Base-by-base conservation (phyloP, 2,329 filamentous ascomycete species). In the Boeremia lycopersici region DNA sequence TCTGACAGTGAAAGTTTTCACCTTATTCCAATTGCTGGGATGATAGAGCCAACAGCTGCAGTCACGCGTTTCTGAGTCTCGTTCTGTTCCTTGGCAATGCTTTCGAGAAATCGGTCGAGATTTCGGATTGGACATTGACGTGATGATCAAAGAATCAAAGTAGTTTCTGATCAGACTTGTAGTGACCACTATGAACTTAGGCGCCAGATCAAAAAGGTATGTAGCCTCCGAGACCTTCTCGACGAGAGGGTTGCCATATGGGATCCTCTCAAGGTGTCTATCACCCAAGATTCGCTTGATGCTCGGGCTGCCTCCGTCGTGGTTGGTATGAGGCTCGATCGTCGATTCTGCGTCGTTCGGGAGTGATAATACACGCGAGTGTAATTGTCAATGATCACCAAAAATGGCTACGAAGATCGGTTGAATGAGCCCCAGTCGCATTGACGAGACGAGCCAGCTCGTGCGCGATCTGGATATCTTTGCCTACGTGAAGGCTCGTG, bases 281-380 rank as follows among this genome's bases (percentile, higher is more conserved):
- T 13, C 4, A 58, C 29, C 59, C 58, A 63, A 12, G 60, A 23
- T 4, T 29, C 45, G 23, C 41, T 44, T 52, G 57, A 69, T 4
- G 53, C 12, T n/a, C 51, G 51, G 2, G 66, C 57, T 7, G 47
- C 52, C 2, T 54, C 45, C 0, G 12, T 63, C 48, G 47, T 71
- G 69, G 11, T 70, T 70, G 44, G 15, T 2, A 9, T 4, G n/a
- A 43, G 2, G 3, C 9, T 23, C 7, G 28, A 9, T 23, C 28
- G 34, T 44, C 4, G 39, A 17, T 10, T 31, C 26, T 9, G 33
- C 19, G 5, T 34, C 25, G 8, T 48, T 39, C 17, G 39, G 44
- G 7, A 48, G 39, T 12, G 44, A 8, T 3, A 44, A 10, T 3
- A 34, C 33, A 3, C 26, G 39, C 15, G 50, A 44, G 33, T 38